Base-by-base conservation (phyloP, 2,329 filamentous ascomycete genomes). In the Westerdykella ornata region DNA sequence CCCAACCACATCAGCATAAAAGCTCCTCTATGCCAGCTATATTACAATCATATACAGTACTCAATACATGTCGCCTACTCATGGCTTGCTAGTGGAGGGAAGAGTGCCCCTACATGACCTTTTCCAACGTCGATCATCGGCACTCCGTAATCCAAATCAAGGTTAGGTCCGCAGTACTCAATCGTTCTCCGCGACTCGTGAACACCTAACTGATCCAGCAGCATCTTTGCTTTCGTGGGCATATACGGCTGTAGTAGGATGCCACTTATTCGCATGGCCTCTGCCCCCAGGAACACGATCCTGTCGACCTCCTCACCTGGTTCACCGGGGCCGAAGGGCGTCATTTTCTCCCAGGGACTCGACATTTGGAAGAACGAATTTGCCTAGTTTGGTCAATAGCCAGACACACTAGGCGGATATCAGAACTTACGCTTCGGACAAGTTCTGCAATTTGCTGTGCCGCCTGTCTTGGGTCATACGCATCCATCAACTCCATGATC, bases 231-330 rank as follows among this genome's bases (percentile, higher is more conserved):
- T 65, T 94, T 94, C 31, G 70, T 73, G 0, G 92, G 92, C 76
- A 98, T 94, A 58, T 89, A 86, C 1, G 92, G 88, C 64, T 95
- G 89, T 34, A 98, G 70, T 35, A 97, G 71, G 52, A 98, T 95
- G 12, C 82, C 87, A 1, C 75, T 72, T 17, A 96, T 78, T 29
- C 92, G 83, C 35, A 96, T 63, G 4, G 84, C 77, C 67, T 98
- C 92, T 7, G 82, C 77, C 33, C 75, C 72, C 33, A 84, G 73
- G 62, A 79, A 96, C 19, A 98, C 72, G 29, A 77, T 74, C 34
- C 47, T 57, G 41, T 64, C 34, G 41, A 58, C 55, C 49, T 63
- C 58, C 34, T 59, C 56, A 18, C 62, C 55, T 50, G 57, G 48
- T 45, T 56, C 49, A 46, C 59, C 43, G 29, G 54, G 45, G 33